Conservation (phyloP, 2,329 filamentous ascomycete species). For the Ceratocystis diversiconidia region DNA sequence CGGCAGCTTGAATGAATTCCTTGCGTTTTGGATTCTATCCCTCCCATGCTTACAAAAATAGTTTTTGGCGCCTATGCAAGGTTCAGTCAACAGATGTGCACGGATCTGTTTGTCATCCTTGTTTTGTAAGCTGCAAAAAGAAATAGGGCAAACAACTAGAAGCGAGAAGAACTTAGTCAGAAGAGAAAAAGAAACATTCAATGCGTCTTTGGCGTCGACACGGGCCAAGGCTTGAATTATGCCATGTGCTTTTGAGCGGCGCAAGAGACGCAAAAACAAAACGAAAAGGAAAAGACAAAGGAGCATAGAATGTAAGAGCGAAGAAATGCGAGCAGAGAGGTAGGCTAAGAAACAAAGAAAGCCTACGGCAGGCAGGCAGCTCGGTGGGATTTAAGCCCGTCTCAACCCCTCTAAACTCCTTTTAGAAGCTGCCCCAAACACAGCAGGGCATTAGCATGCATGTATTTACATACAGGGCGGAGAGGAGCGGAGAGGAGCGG, state of each 20-base stretch:
- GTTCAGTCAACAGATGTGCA: not conserved
- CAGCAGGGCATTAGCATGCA: not conserved
- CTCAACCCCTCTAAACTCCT: not conserved
- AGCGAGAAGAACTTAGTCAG: not conserved
- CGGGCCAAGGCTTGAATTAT: not conserved
- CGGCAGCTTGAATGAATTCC: not conserved
- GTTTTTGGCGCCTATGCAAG: not conserved
- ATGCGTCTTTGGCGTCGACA: not conserved
- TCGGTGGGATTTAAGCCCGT: not conserved
- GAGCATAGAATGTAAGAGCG: too few species aligned
- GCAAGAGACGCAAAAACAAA: not conserved
- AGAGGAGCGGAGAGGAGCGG: constrained; percentile 9
- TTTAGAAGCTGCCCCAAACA: not conserved
- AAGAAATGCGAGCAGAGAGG: not conserved
- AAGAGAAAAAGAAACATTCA: not conserved
- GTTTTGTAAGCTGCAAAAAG: not conserved
- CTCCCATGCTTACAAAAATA: not conserved
- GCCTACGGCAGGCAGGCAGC: not conserved
- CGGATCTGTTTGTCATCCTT: not conserved
- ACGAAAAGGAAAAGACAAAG: not conserved
- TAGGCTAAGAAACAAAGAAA: not conserved
- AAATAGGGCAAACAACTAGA: not conserved
- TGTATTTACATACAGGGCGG: not conserved
- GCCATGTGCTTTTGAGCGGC: not conserved
- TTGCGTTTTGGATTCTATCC: not conserved